phyloP scores from a whole-genome alignment of 805 yeast species.

The Yamadazyma sp. region DNA sequence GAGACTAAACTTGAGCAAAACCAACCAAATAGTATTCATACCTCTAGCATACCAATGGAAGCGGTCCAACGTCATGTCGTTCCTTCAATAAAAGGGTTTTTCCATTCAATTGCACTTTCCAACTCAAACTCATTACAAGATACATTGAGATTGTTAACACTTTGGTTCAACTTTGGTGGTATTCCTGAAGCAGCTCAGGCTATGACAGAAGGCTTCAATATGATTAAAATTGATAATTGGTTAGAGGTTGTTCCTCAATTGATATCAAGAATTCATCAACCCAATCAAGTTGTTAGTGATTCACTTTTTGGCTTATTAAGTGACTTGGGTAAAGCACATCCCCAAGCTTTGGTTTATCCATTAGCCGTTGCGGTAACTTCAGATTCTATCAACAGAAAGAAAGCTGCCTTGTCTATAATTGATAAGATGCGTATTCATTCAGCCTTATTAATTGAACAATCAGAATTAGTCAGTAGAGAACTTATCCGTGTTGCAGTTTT shows the following conservation, averaged over 20 bases:
- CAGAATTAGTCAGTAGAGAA: conserved; percentile 91
- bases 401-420: conserved; percentile 87
- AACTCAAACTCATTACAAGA: conserved; percentile 88
- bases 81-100: conserved; percentile 94
- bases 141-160: conserved; percentile 79
- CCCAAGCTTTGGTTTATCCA: conserved; percentile 95
- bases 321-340: conserved; percentile 91
- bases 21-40: conserved; percentile 12
- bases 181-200: conserved; percentile 87
- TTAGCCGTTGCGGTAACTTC: conserved; percentile 94
- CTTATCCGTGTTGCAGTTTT: conserved; percentile 90
- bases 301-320: conserved; percentile 77
- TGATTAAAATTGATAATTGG: conserved; percentile 93
- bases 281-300: conserved; percentile 77
- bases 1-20: too few relatives aligned
- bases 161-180: conserved; percentile 97
- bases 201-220: conserved; percentile 82
- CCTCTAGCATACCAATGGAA: conserved; percentile 40
- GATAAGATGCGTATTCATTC: conserved; percentile 92
- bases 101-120: conserved; percentile 88
- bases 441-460: conserved; percentile 80
- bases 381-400: conserved; percentile 83
- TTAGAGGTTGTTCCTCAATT: conserved; percentile 92
- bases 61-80: conserved; percentile 83
- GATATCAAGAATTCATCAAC: conserved; percentile 95